Percentiles rank a stretch among this genome's conserved stretches.
Evolutionary conservation across 495 filamentous ascomycete species (phyloP).

Genomic region (Penicillium nucicola): DNA sequence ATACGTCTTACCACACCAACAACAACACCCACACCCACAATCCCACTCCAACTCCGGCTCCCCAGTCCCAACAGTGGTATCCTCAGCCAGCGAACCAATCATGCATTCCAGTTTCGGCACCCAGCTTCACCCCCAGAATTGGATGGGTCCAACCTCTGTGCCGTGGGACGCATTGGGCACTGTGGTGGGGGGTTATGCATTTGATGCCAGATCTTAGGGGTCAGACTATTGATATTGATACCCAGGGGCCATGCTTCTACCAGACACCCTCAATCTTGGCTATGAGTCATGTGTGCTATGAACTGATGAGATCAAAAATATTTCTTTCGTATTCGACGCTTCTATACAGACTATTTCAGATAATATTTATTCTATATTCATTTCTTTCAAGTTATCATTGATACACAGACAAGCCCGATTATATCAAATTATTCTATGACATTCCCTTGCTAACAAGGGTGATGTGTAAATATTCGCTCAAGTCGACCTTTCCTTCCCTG

Average conservation of each 20-base stretch:
- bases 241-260: no score
- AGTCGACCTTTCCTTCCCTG: no score
- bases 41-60: slow-evolving; percentile 18
- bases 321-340: no score
- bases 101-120: slow-evolving; percentile 23
- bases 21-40: slow-evolving; percentile 15
- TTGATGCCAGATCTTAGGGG: slow-evolving; percentile 4
- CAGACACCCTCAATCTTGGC: slow-evolving; percentile 1
- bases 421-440: no score
- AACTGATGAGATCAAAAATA: neutral
- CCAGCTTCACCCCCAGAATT: slow-evolving; percentile 36
- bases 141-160: slow-evolving; percentile 32
- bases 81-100: slow-evolving; percentile 18
- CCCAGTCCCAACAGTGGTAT: slow-evolving; percentile 23
- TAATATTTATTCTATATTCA: no score
- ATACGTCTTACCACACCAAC: slow-evolving; percentile 12
- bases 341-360: no score
- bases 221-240: no score
- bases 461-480: no score
- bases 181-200: slow-evolving; percentile 14
- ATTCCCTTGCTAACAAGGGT: no score
- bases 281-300: slow-evolving; percentile 1
- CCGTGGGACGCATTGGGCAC: slow-evolving; percentile 31
- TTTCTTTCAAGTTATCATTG: no score
- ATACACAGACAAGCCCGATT: no score